A percentile compares a stretch with the other conserved stretches of the same genome.
These are phyloP conservation scores for Vaucheria bursata DNA, from an alignment of 352 stramenopile species.

Conservation along the genomic window DNA sequence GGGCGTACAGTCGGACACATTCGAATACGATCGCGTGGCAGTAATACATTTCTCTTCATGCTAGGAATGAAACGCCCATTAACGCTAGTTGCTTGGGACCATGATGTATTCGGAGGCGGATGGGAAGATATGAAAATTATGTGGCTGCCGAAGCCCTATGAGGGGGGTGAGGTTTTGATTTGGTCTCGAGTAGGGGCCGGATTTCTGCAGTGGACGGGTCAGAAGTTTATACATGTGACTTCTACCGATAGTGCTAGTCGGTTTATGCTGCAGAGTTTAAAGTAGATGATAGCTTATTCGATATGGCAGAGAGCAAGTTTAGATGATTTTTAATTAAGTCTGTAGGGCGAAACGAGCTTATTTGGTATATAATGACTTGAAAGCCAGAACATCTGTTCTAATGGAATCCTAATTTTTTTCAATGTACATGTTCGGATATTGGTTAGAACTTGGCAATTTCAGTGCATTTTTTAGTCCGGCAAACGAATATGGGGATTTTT, in stretches of 20 bases:
- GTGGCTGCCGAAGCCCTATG: constrained; percentile 28
- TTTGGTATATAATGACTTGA: too few relatives aligned
- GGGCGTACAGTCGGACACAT: constrained; percentile 14
- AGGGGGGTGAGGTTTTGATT: constrained; percentile 22
- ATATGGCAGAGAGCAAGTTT: too few relatives aligned
- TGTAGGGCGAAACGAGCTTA: too few relatives aligned
- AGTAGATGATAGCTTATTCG: too few relatives aligned
- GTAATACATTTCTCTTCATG: constrained; percentile 43
- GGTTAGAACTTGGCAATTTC: too few relatives aligned
- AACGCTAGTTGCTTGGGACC: constrained; percentile 32
- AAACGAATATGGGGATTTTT: too few relatives aligned
- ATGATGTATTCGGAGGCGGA: constrained; percentile 30
- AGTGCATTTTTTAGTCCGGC: too few relatives aligned
- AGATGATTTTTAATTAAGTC: too few relatives aligned
- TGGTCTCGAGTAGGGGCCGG: constrained; percentile 15
- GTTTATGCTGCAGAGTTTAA: constrained; percentile 39
- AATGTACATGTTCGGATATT: too few relatives aligned
- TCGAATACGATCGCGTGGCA: constrained; percentile 26
- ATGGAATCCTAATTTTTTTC: too few relatives aligned
- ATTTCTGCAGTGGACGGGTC: constrained; percentile 36
- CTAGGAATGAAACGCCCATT: constrained; percentile 36
- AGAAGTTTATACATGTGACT: constrained; percentile 19
- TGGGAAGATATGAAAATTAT: constrained; percentile 43
- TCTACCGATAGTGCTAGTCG: constrained; percentile 28
- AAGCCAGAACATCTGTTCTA: too few relatives aligned